Evolutionary conservation across 768 basidiomycete genomes (phyloP).

Genomic region (Boletus rubropictus): DNA sequence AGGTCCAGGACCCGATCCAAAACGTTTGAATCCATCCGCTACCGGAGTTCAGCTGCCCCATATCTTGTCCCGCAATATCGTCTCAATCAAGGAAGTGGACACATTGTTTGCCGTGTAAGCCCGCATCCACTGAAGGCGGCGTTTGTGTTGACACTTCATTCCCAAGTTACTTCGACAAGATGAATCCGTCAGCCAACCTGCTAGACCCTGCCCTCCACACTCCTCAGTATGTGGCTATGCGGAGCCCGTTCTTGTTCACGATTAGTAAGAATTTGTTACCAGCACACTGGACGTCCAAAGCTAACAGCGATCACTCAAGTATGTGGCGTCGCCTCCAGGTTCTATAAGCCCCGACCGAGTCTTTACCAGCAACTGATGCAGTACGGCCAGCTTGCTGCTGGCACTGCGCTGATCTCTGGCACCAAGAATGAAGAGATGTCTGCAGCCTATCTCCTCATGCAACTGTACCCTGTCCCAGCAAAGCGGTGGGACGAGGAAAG

Average conservation of each 20-base stretch:
- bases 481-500: constrained; percentile 86
- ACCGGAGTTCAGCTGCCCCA: constrained; percentile 51
- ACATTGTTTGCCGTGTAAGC: constrained; percentile 65
- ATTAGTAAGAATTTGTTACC: constrained; percentile 55
- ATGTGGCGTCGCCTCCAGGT: constrained; percentile 83
- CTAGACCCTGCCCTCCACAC: constrained; percentile 83
- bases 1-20: constrained; percentile 39
- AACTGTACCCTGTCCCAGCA: constrained; percentile 70
- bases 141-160: constrained; percentile 3
- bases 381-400: constrained; percentile 71
- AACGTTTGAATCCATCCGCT: constrained; percentile 34
- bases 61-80: constrained; percentile 58
- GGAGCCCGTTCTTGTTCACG: constrained; percentile 89
- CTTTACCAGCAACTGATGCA: constrained; percentile 70
- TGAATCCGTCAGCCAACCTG: constrained; percentile 74
- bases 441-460: constrained; percentile 75
- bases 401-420: constrained; percentile 68
- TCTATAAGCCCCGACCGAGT: constrained; percentile 62
- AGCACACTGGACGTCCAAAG: not conserved
- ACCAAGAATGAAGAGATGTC: constrained; percentile 80
- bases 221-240: constrained; percentile 69
- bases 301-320: constrained; percentile 45
- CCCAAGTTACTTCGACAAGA: constrained; percentile 65
- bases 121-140: not conserved
- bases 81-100: constrained; percentile 63